phyloP scores from a whole-genome alignment of 495 filamentous ascomycete species.

The Amphirosellinia nigrospora region DNA sequence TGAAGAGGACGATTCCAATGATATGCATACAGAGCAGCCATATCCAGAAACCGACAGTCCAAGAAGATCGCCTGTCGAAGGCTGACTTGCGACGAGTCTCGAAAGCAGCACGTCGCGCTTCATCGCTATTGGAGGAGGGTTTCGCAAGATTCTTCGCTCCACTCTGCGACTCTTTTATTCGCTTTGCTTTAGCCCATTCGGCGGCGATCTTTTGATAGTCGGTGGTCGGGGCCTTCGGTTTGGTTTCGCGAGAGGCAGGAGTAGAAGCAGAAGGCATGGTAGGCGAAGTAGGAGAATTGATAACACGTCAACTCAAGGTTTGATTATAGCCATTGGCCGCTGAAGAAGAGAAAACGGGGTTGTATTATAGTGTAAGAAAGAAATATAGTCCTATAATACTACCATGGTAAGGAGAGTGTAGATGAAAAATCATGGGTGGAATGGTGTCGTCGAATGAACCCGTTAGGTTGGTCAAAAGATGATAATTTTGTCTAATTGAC shows the following conservation, averaged over 20 bases:
- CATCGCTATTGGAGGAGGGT: slow-evolving; percentile 29
- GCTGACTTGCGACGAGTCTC: slow-evolving; percentile 48
- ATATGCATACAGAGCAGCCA: slow-evolving; percentile 72
- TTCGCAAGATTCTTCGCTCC: slow-evolving; percentile 31
- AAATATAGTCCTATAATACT: slow-evolving; percentile 4
- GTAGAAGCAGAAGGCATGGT: slow-evolving; percentile 30
- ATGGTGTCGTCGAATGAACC: slow-evolving; percentile 4
- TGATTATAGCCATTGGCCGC: slow-evolving; percentile 35
- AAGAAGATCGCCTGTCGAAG: slow-evolving; percentile 52
- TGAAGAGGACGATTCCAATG: slow-evolving; percentile 88
- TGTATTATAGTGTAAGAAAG: neutral
- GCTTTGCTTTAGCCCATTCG: slow-evolving; percentile 56
- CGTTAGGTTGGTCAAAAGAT: slow-evolving; percentile 10
- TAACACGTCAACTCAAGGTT: slow-evolving; percentile 29
- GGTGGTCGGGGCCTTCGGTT: slow-evolving; percentile 36
- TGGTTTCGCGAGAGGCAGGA: slow-evolving; percentile 28
- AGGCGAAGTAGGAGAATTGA: slow-evolving; percentile 24
- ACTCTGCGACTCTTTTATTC: slow-evolving; percentile 46
- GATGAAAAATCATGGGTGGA: slow-evolving; percentile 11
- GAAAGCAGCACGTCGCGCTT: slow-evolving; percentile 45
- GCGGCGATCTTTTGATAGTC: slow-evolving; percentile 52
- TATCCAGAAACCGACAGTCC: slow-evolving; percentile 58
- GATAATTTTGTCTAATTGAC: slow-evolving; percentile 12
- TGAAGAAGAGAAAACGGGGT: neutral
- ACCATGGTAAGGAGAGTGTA: slow-evolving; percentile 22